Base-by-base conservation (phyloP, 78 protist genomes). In the Guillardia theta region DNA sequence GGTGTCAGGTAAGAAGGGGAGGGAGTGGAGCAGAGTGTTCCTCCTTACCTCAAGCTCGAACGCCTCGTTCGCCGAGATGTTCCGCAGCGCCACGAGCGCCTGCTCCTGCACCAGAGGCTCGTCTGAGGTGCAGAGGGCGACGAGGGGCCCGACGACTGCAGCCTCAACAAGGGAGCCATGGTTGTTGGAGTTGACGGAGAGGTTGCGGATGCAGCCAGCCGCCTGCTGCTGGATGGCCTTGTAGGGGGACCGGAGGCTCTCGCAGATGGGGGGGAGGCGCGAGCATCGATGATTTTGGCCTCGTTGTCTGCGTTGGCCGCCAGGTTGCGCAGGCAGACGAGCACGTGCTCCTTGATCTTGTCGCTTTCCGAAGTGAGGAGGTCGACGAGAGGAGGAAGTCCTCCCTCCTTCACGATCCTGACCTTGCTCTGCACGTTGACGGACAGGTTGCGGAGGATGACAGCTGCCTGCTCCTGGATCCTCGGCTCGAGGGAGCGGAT, bases 381-480 rank as follows among this genome's bases (percentile, higher is more conserved):
- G 70, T 45, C 93, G 47, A 88, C 93, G 47, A 88, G 93, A 39
- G 93, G 93, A 39, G 93, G n/a, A 1, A 88, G 70, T 0, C 76
- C 93, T 24, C 93, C 93, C 39, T 88, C 93, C 50, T 78, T 43
- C 41, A 33, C 93, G 70, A 88, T 88, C 24, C 43, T 19, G 3
- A 33, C 93, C 33, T 33, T 21, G 47, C n/a, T 21, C 54, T 45
- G 41, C 30, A 33, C 33, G 54, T 88, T 45, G 62, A 88, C 93
- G 2, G 93, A 21, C 93, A 88, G 24, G 64, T 88, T 88, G 76
- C 93, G 54, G 41, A 88, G 54, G 30, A 27, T 30, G 93, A 21
- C 93, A 18, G 93, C 93, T 21, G 76, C 93, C 93, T 88, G 93
- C 64, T 88, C 93, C 37, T 88, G 93, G n/a, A 88, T 15, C 12